Evolutionary conservation across 1,284 basidiomycete genomes (phyloP), one percentile per base, ranked within the genome.

Genomic region (Moesziomyces sp.): DNA sequence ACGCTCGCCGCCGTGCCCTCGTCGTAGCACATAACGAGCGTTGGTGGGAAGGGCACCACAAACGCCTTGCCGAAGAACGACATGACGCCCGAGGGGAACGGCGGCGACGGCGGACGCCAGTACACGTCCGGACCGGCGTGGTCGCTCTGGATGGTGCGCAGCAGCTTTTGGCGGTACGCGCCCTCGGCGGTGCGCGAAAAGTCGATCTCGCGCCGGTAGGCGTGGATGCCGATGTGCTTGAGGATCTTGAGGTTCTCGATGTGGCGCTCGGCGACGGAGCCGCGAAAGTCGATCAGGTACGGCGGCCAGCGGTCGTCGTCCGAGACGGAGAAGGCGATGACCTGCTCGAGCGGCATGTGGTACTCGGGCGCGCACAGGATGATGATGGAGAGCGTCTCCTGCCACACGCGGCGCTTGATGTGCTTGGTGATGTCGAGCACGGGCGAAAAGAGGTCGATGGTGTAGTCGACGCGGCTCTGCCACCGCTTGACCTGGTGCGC

Each of bases 401-500:
- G 90, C 91, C 91, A 92, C n/a, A 93, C 90, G 6, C 92, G 88
- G 13, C 91, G 88, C 66, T 87, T 89, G 42, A 89, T 87, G 78
- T 93, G 92, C 69, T 88, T 83, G 0, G 89, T 88, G 46, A 90
- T 83, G 82, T 92, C 89, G 62, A 93, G 83, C 87, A 88, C 86
- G 28, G 91, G 90, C n/a, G 91, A 92, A 80, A 92, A 92, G 52
- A 92, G 87, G 81, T 92, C 91, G 69, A 92, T 88, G 81, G 91
- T 91, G 82, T 92, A 92, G 83, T 93, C 91, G 44, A 93, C 87
- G 23, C 91, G 87, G 35, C 87, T 86, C 21, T 89, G 87, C 35
- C 89, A 78, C 44, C 87, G 89, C 90, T 81, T 74, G 50, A 81
- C 64, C 23, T 70, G 30, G 14, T 78, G 61, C 30, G 78, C 76